A percentile compares a stretch with the other conserved stretches of the same genome.
Evolutionary conservation across 805 yeast genomes (phyloP).

Genomic region (Saccharomycopsis oosterbeekiorum): DNA sequence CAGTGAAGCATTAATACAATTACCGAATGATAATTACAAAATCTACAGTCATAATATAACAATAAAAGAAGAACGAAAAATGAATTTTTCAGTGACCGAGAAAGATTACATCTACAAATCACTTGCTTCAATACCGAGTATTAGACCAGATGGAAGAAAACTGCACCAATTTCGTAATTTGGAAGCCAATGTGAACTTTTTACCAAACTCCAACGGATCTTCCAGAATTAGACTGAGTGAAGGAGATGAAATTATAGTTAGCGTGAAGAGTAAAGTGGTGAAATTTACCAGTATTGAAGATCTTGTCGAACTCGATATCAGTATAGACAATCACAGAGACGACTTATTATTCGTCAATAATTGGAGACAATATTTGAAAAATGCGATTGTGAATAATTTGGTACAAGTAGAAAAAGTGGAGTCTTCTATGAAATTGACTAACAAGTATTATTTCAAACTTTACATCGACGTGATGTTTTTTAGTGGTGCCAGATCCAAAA

Average conservation of each 20-base stretch:
- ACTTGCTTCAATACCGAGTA: conserved; percentile 38
- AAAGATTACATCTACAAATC: conserved; percentile 71
- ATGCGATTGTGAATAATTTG: conserved; percentile 42
- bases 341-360: conserved; percentile 62
- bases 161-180: conserved; percentile 73
- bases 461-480: conserved; percentile 73
- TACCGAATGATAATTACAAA: neutral
- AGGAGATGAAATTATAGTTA: conserved; percentile 89
- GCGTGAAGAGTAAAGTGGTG: conserved; percentile 80
- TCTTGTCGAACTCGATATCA: conserved; percentile 67
- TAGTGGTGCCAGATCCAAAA: conserved; percentile 33
- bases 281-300: conserved; percentile 30
- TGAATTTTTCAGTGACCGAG: conserved; percentile 71
- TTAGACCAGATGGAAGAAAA: conserved; percentile 80
- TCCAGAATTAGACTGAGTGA: conserved; percentile 78
- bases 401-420: conserved; percentile 25
- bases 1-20: neutral
- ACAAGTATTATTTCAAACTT: conserved; percentile 65
- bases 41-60: neutral
- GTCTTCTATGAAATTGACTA: conserved; percentile 38
- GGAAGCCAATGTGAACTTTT: conserved; percentile 69
- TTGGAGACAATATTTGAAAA: conserved; percentile 51
- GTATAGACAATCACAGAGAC: conserved; percentile 70
- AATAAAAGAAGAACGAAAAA: conserved; percentile 20
- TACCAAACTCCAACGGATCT: conserved; percentile 88